A percentile compares a stretch with the other conserved stretches of the same genome.
phyloP scores from a whole-genome alignment of 2,329 filamentous ascomycete species.

The Aureobasidium sp. region DNA sequence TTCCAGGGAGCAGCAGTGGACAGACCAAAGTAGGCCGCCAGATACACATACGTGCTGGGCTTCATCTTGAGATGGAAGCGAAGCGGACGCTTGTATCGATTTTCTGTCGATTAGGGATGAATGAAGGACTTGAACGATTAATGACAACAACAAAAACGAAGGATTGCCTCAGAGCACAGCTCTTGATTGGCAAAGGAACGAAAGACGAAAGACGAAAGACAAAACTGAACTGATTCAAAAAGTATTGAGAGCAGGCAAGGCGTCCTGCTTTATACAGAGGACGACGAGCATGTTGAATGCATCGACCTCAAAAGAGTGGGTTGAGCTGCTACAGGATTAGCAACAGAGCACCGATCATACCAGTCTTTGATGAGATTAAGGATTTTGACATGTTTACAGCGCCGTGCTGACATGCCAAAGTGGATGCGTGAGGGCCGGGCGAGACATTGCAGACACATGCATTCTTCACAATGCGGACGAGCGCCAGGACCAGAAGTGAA shows the following conservation, averaged over 20 bases:
- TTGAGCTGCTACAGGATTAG: conserved; percentile 3
- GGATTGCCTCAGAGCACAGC: conserved; percentile 12
- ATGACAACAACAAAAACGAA: conserved; percentile 5
- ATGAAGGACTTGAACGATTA: conserved; percentile 10
- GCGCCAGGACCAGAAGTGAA: neutral
- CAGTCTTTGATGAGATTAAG: neutral
- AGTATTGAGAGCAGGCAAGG: neutral
- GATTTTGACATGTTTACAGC: neutral
- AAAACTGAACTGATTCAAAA: conserved; percentile 1
- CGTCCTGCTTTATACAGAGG: neutral
- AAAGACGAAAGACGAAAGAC: conserved; percentile 9
- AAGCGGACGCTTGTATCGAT: neutral
- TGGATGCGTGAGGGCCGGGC: neutral
- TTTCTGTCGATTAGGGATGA: conserved; percentile 1
- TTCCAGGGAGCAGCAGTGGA: neutral
- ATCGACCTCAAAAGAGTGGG: neutral
- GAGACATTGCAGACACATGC: neutral
- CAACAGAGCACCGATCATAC: conserved; percentile 10
- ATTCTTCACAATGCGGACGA: neutral
- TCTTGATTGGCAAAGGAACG: conserved; percentile 8
- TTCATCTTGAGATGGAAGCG: conserved; percentile 3
- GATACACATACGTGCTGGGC: conserved; percentile 1
- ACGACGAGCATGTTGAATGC: neutral
- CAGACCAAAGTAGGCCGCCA: conserved; percentile 12
- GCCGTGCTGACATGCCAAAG: neutral